Percentiles rank a stretch among this genome's conserved stretches.
Evolutionary conservation across 768 basidiomycete genomes (phyloP).

Genomic region (Kwoniella heveanensis): DNA sequence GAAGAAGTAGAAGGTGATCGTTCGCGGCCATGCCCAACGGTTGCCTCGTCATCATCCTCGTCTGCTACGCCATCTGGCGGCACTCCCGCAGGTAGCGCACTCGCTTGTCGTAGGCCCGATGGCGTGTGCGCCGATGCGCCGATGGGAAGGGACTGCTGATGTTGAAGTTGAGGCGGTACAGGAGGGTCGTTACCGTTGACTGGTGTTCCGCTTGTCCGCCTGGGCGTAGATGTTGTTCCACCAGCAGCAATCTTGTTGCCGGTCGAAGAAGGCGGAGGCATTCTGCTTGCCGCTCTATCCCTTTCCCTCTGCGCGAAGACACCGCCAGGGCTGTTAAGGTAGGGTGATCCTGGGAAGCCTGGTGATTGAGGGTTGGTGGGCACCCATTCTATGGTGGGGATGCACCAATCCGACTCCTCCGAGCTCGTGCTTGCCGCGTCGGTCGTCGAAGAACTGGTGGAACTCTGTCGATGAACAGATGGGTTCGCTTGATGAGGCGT

Average conservation of each 20-base stretch:
- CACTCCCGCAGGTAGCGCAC: constrained; percentile 28
- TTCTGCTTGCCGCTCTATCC: constrained; percentile 25
- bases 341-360: constrained; percentile 9
- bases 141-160: constrained; percentile 25
- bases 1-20: constrained; percentile 40
- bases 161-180: constrained; percentile 13
- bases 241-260: background rate
- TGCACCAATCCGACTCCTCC: constrained; percentile 48
- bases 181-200: constrained; percentile 1
- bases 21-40: constrained; percentile 45
- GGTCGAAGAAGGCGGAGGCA: constrained; percentile 36
- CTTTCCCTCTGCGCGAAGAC: constrained; percentile 6
- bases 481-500: constrained; percentile 26
- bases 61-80: constrained; percentile 25
- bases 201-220: constrained; percentile 9
- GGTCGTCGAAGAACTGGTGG: constrained; percentile 37
- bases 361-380: constrained; percentile 16
- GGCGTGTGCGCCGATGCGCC: constrained; percentile 32
- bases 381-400: constrained; percentile 50
- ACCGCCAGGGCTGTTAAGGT: constrained; percentile 12
- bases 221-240: constrained; percentile 5
- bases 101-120: constrained; percentile 25
- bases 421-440: constrained; percentile 42
- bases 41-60: constrained; percentile 48
- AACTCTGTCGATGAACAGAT: constrained; percentile 39